phyloP scores from a whole-genome alignment of 2,329 filamentous ascomycete genomes.

The Juglanconis sp. region DNA sequence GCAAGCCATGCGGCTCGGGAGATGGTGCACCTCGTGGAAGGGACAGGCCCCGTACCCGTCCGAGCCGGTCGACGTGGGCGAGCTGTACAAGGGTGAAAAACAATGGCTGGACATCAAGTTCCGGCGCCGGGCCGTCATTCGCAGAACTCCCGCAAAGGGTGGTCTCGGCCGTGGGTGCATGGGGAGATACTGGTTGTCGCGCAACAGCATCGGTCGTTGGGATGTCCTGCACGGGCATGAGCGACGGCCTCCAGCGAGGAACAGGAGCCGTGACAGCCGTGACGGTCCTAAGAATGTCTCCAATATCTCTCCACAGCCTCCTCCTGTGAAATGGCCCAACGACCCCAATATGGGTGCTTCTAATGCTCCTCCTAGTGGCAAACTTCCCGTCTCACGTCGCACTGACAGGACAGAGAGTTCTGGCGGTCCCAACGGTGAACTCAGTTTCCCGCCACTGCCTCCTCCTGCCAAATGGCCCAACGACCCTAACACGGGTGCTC shows the following conservation, averaged over 20 bases:
- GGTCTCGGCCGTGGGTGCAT: background rate
- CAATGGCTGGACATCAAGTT: conserved; percentile 5
- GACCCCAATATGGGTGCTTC: too few relatives aligned
- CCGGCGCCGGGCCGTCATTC: background rate
- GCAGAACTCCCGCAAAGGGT: background rate
- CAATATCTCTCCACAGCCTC: too few relatives aligned
- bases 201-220: background rate
- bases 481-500: too few relatives aligned
- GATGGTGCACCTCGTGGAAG: conserved; percentile 1
- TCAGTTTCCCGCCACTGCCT: too few relatives aligned
- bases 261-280: background rate
- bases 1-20: conserved; percentile 13
- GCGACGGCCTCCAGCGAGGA: background rate
- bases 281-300: background rate
- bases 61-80: background rate
- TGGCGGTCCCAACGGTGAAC: too few relatives aligned
- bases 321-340: too few relatives aligned
- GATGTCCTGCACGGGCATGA: background rate
- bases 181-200: background rate
- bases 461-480: too few relatives aligned
- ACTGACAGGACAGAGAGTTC: too few relatives aligned
- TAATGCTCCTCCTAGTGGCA: too few relatives aligned
- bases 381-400: too few relatives aligned
- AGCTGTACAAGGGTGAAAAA: background rate
- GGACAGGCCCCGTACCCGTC: background rate